Evolutionary conservation across 2,329 filamentous ascomycete species (phyloP).

Genomic region (Arachnomyces sp.): DNA sequence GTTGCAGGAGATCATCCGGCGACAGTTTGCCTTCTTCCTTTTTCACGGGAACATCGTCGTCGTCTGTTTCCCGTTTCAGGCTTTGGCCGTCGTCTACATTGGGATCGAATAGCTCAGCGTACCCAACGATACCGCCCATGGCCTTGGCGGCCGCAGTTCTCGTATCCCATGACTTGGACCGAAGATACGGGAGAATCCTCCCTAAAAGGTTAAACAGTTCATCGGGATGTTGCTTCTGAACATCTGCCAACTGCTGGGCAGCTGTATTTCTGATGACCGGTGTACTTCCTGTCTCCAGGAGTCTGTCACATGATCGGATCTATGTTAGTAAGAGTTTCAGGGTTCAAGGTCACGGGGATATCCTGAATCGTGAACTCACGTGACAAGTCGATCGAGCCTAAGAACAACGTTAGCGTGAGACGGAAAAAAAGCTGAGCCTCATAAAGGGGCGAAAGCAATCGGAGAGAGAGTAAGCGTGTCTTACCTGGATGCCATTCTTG

Average conservation of each 20-base stretch:
- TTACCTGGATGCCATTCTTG: constrained; percentile 35
- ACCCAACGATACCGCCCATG: constrained; percentile 84
- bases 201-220: constrained; percentile 93
- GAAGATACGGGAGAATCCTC: constrained; percentile 87
- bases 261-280: constrained; percentile 93
- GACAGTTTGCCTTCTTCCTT: constrained; percentile 27
- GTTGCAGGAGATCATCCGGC: constrained; percentile 57
- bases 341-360: constrained; percentile 5
- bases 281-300: constrained; percentile 96
- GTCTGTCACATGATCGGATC: constrained; percentile 42
- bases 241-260: constrained; percentile 91
- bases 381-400: constrained; percentile 78
- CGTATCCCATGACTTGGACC: constrained; percentile 95
- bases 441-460: constrained; percentile 9
- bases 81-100: constrained; percentile 63
- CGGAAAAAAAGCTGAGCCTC: constrained; percentile 4
- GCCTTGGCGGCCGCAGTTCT: constrained; percentile 87
- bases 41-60: constrained; percentile 28
- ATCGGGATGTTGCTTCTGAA: constrained; percentile 95
- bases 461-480: constrained; percentile 11
- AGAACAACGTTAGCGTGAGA: constrained; percentile 26
- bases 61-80: constrained; percentile 37
- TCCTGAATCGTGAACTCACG: constrained; percentile 50
- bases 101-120: constrained; percentile 80
- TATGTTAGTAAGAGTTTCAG: constrained; percentile 3